Percentiles rank a stretch among this genome's conserved stretches.
Conservation (phyloP, 2,329 filamentous ascomycete genomes). For the Colletotrichum sp. region DNA sequence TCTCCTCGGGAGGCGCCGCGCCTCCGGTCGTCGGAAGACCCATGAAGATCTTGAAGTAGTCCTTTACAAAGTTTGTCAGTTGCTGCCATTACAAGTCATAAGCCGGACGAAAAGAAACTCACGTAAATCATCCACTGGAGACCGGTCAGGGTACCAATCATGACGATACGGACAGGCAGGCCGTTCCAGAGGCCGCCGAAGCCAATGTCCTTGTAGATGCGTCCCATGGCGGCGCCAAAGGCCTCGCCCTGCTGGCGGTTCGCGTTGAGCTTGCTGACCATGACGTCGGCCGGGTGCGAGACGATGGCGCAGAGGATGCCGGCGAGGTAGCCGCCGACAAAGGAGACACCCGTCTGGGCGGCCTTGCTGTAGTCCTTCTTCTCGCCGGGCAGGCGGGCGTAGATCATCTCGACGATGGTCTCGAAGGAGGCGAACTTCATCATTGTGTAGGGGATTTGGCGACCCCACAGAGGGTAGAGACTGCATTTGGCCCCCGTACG, state of each 20-base stretch:
- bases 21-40: slow-evolving; percentile 85
- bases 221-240: slow-evolving; percentile 75
- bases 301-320: slow-evolving; percentile 89
- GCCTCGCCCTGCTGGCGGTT: slow-evolving; percentile 78
- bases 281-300: slow-evolving; percentile 82
- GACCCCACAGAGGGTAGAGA: slow-evolving; percentile 87
- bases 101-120: slow-evolving; percentile 33
- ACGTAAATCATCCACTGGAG: slow-evolving; percentile 95
- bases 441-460: slow-evolving; percentile 91
- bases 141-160: slow-evolving; percentile 84
- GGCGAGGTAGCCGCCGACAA: slow-evolving; percentile 82
- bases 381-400: slow-evolving; percentile 73
- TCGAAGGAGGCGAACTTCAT: slow-evolving; percentile 96
- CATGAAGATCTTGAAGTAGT: slow-evolving; percentile 92
- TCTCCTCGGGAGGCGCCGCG: slow-evolving; percentile 56
- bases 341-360: slow-evolving; percentile 85
- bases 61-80: slow-evolving; percentile 46
- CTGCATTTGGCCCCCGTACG: slow-evolving; percentile 33
- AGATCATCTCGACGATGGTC: slow-evolving; percentile 87
- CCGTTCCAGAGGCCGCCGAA: slow-evolving; percentile 93
- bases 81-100: neutral
- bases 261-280: slow-evolving; percentile 92
- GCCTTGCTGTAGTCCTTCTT: slow-evolving; percentile 84
- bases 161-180: slow-evolving; percentile 82
- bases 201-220: slow-evolving; percentile 88